Base-by-base conservation (phyloP, 2,329 filamentous ascomycete species). In the Colletotrichum sp. region DNA sequence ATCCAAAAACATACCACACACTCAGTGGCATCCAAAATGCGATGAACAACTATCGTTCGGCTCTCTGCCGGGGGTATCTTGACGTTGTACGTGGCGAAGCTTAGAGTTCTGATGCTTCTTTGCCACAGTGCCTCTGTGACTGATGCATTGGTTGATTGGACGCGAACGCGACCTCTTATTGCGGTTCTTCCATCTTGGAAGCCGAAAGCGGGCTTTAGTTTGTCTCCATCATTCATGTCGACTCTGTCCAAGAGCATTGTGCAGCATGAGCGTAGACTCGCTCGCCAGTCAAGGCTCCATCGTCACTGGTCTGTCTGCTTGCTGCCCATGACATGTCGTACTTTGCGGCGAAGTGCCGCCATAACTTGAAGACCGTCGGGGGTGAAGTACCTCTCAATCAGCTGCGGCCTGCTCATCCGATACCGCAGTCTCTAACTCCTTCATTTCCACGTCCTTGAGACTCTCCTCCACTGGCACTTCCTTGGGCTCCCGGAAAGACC, bases 401-500 rank as follows among this genome's bases (percentile, higher is more conserved):
- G n/a, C 39, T 12, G 52, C 69, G 8, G 18, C 26, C 3, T 39
- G 49, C 24, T 39, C 36, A 15, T 44, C 39, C 21, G 65, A 52
- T 30, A n/a, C 59, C 9, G 21, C 57, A 49, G 44, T 24, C 49
- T 26, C 60, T n/a, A 28, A 28, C 12, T 32, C 32, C 15, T 32
- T 39, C 59, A 62, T 62, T 62, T 62, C 28, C 18, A 62, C 59
- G 28, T 26, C 57, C 59, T 18, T 57, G 62, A n/a, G 13, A 21
- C n/a, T 21, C 44, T 21, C 44, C 44, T 21, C 44, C 44, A 49
- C 26, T 39, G 26, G 57, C 12, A 30, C 44, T 10, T 32, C 18
- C 32, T 64, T 69, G 6, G 59, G 39, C 9, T 66, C 76, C 24
- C 76, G 62, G 21, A 77, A 75, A 10, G 82, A 72, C 76, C 83